These are phyloP conservation scores for Amanita phalloides DNA, from an alignment of 768 basidiomycete genomes.

Conservation along the genomic window DNA sequence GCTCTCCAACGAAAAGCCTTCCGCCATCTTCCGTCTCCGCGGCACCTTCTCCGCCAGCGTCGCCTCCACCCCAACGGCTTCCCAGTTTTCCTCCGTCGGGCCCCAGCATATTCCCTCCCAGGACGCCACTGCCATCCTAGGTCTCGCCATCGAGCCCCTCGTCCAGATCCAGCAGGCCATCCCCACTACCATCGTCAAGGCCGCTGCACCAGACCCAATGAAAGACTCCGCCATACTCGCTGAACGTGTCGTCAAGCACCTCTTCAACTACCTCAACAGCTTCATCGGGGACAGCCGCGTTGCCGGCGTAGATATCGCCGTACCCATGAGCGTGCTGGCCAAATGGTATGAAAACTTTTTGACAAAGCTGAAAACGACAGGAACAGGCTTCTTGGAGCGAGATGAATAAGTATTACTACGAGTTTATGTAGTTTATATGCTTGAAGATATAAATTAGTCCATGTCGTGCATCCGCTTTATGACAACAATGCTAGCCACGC, in stretches of 20 bases:
- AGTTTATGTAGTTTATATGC: neutral
- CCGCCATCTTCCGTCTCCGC: slow-evolving; percentile 77
- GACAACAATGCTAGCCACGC: neutral
- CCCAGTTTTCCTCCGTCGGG: slow-evolving; percentile 24
- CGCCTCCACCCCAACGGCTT: slow-evolving; percentile 21
- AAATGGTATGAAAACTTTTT: slow-evolving; percentile 68
- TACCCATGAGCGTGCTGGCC: slow-evolving; percentile 53
- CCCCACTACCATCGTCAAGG: slow-evolving; percentile 20
- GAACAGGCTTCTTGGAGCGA: slow-evolving; percentile 53
- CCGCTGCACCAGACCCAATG: slow-evolving; percentile 12
- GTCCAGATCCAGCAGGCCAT: slow-evolving; percentile 40
- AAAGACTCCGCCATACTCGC: slow-evolving; percentile 47
- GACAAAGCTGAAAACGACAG: slow-evolving; percentile 45
- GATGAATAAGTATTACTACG: slow-evolving; percentile 10
- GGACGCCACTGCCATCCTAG: slow-evolving; percentile 65
- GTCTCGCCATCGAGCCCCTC: slow-evolving; percentile 73
- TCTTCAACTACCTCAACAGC: slow-evolving; percentile 67
- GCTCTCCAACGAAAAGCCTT: slow-evolving; percentile 85
- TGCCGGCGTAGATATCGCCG: slow-evolving; percentile 29
- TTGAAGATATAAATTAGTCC: too few relatives aligned
- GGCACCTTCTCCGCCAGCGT: slow-evolving; percentile 41
- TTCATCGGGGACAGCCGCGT: slow-evolving; percentile 39
- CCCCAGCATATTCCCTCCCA: slow-evolving; percentile 21
- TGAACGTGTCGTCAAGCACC: slow-evolving; percentile 60
- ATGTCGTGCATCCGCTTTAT: neutral